Conservation (phyloP, 148 eudicot species). For the Drosera capensis region DNA sequence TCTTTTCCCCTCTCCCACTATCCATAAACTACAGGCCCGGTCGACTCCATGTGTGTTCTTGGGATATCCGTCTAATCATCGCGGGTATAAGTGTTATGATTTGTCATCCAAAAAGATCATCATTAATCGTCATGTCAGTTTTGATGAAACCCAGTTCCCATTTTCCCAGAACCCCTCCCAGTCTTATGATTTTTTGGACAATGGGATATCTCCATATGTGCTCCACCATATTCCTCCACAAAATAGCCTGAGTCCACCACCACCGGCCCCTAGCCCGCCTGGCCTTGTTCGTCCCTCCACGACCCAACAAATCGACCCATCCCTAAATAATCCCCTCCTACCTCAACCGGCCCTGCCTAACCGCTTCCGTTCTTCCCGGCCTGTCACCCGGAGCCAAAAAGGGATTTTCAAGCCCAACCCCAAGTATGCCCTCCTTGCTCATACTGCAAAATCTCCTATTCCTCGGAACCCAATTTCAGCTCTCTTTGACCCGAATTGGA, state of each 20-base stretch:
- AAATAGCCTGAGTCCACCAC: neutral
- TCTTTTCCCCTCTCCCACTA: neutral
- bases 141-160: too few species aligned
- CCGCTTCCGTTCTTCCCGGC: too few species aligned
- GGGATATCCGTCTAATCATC: neutral
- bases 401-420: neutral
- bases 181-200: neutral
- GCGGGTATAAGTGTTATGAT: neutral
- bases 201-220: neutral
- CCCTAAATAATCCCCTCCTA: too few species aligned
- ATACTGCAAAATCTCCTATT: too few species aligned
- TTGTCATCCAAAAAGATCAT: neutral
- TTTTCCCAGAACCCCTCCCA: too few species aligned
- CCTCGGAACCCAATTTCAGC: neutral
- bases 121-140: neutral
- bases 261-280: neutral
- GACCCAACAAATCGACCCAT: too few species aligned
- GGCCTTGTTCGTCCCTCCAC: too few species aligned
- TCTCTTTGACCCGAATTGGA: neutral
- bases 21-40: neutral
- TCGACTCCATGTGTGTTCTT: slow-evolving; percentile 1
- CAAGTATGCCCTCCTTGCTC: too few species aligned
- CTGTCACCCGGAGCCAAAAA: neutral
- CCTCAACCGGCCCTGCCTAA: too few species aligned
- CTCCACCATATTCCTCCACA: too few species aligned